These are phyloP conservation scores for Apiosordaria backusii DNA, from an alignment of 495 filamentous ascomycete genomes.

Conservation along the genomic window DNA sequence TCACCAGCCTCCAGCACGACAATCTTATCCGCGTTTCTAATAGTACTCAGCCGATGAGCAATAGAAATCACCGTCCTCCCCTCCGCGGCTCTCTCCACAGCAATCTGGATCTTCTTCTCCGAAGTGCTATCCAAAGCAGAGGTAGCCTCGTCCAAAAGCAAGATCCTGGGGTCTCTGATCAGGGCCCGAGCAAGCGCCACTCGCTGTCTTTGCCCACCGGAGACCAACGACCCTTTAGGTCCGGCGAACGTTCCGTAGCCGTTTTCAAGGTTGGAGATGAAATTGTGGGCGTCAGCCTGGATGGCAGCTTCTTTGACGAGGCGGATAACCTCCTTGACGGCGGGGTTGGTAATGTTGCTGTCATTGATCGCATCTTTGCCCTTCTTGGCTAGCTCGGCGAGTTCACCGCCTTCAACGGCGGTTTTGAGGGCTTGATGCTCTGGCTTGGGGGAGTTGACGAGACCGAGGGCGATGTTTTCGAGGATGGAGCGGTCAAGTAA, in stretches of 20 bases:
- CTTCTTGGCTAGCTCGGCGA: conserved; percentile 16
- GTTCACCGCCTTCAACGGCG: conserved; percentile 12
- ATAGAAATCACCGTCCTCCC: conserved; percentile 91
- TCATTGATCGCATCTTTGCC: conserved; percentile 21
- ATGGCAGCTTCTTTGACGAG: conserved; percentile 33
- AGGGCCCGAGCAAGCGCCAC: conserved; percentile 74
- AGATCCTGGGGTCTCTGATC: conserved; percentile 79
- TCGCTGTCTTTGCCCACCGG: conserved; percentile 60
- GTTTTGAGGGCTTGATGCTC: conserved; percentile 35
- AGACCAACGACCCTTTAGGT: conserved; percentile 44
- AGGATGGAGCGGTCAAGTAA: conserved; percentile 63
- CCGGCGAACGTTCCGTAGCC: conserved; percentile 51
- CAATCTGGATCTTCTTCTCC: conserved; percentile 89
- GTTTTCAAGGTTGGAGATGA: conserved; percentile 34
- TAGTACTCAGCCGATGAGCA: conserved; percentile 86
- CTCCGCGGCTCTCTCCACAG: conserved; percentile 75
- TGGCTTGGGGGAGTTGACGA: conserved; percentile 54
- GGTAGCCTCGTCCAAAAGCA: conserved; percentile 90
- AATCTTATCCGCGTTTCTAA: conserved; percentile 86
- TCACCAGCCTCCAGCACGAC: conserved; percentile 77
- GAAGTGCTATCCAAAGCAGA: conserved; percentile 86
- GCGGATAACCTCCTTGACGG: conserved; percentile 31
- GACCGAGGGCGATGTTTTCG: conserved; percentile 65
- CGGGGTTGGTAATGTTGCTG: conserved; percentile 23
- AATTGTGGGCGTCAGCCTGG: conserved; percentile 40